These are phyloP conservation scores for Termitomyces sp. DNA, from an alignment of 768 basidiomycete genomes.

Conservation along the genomic window DNA sequence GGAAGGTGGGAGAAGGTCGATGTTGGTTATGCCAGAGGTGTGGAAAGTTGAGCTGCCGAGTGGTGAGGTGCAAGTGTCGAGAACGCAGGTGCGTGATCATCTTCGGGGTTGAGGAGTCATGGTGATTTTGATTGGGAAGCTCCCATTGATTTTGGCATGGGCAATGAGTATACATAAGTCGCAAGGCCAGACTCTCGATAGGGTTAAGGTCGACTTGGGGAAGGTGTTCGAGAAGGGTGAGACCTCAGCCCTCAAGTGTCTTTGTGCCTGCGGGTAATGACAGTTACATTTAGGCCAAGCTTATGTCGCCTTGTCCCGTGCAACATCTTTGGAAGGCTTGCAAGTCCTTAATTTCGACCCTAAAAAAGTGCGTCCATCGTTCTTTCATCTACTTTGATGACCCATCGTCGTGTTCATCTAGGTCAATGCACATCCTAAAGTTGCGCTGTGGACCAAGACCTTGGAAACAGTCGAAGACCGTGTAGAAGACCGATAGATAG, in stretches of 20 bases:
- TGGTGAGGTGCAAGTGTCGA: slow-evolving; percentile 75
- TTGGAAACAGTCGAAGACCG: slow-evolving; percentile 41
- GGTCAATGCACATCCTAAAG: slow-evolving; percentile 72
- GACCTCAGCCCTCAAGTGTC: slow-evolving; percentile 10
- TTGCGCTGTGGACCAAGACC: slow-evolving; percentile 66
- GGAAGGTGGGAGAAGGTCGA: slow-evolving; percentile 44
- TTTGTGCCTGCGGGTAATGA: neutral
- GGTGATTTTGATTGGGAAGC: slow-evolving; percentile 30
- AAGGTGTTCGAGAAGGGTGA: slow-evolving; percentile 90
- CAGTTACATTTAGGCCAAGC: slow-evolving; percentile 60
- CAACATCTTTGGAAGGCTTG: slow-evolving; percentile 78
- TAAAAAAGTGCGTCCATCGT: slow-evolving; percentile 45
- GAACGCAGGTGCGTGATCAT: slow-evolving; percentile 60
- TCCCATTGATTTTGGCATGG: slow-evolving; percentile 90
- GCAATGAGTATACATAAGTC: slow-evolving; percentile 99
- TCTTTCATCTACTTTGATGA: neutral
- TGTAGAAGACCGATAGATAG: slow-evolving; percentile 21
- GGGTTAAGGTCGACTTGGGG: slow-evolving; percentile 90
- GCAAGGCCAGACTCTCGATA: slow-evolving; percentile 93
- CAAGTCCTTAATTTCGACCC: slow-evolving; percentile 80
- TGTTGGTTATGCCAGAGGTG: slow-evolving; percentile 60
- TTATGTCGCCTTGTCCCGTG: slow-evolving; percentile 88
- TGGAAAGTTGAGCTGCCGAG: slow-evolving; percentile 90
- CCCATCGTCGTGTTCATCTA: slow-evolving; percentile 19
- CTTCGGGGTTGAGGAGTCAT: neutral